These are phyloP conservation scores for Agastache rugosa DNA, from an alignment of 257 asterid species.

Conservation along the genomic window DNA sequence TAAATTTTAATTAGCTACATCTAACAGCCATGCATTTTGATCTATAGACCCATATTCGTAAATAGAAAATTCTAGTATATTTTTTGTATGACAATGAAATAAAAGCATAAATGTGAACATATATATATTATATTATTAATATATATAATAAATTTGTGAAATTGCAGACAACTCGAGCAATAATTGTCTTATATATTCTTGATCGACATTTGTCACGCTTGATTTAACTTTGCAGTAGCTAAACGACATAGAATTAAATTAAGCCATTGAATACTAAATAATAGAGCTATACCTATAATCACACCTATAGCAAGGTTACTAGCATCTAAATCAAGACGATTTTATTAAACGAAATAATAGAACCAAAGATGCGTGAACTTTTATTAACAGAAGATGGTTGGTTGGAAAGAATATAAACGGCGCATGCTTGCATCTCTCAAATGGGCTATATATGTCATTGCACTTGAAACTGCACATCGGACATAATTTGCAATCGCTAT, in stretches of 20 bases:
- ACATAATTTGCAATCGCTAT: no score
- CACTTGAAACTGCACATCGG: not conserved
- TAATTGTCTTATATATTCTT: not conserved
- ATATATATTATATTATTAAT: no score
- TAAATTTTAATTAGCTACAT: no score
- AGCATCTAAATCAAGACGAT: not conserved
- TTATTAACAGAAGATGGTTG: constrained; percentile 10
- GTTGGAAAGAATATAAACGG: constrained; percentile 29
- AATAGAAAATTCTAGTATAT: not conserved
- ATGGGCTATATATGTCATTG: constrained; percentile 22
- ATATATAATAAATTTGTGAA: not conserved
- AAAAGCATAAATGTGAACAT: no score
- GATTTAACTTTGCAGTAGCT: constrained; percentile 4
- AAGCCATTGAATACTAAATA: constrained; percentile 22
- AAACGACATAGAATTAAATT: constrained; percentile 18
- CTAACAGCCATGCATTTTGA: no score
- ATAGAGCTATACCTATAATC: not conserved
- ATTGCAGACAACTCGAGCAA: not conserved
- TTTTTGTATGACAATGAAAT: not conserved
- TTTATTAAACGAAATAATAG: not conserved
- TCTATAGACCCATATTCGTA: not conserved
- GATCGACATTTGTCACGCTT: not conserved
- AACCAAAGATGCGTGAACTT: not conserved
- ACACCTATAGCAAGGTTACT: not conserved
- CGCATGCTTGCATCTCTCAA: constrained; percentile 34